Base-by-base conservation (phyloP, 2,329 filamentous ascomycete species). In the Stachybotrys chlorohalonatus region DNA sequence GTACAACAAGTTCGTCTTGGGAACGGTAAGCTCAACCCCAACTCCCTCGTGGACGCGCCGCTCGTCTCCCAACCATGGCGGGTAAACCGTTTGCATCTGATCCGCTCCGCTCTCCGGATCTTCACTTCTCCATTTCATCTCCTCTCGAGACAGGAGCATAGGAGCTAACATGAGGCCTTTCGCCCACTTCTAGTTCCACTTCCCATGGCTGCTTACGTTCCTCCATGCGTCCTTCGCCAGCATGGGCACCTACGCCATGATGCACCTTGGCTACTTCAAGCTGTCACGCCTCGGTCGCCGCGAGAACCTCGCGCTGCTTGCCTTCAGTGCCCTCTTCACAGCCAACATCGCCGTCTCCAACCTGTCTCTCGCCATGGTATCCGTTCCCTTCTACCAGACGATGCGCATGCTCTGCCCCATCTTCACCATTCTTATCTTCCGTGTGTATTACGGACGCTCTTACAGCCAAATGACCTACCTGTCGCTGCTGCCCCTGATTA, bases 311-410 rank as follows among this genome's bases (percentile, higher is more conserved):
- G 73, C 76, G n/a, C 73, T 84, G 47, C 68, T 82, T 36, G 73
- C 77, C 50, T 85, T 85, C 65, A 84, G 82, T 42, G 72, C 78
- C 47, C 74, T 85, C 7, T 85, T 83, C 67, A 84, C 82, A 15
- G 73, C 81, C 64, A 85, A 85, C 67, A 84, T 85, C 60, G 82
- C 82, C 55, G 77, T 83, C 49, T 83, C 80, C n/a, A 84, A 84
- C 67, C 73, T 83, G 30, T 84, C 81, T n/a, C 73, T 84, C 45
- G 73, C 71, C 57, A 76, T 82, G 75, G 81, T 83, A 45, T 84
- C 82, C 0, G 79, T 85, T n/a, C 79, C 83, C 2, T 85, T 85
- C 67, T 83, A 85, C 66, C 82, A 85, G 66, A 81, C 83, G 55
- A 78, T 85, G 67, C 77, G 82, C 58, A 83, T 82, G 57, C 80